Conservation (phyloP, 495 filamentous ascomycete species). For the Xeromyces bisporus region DNA sequence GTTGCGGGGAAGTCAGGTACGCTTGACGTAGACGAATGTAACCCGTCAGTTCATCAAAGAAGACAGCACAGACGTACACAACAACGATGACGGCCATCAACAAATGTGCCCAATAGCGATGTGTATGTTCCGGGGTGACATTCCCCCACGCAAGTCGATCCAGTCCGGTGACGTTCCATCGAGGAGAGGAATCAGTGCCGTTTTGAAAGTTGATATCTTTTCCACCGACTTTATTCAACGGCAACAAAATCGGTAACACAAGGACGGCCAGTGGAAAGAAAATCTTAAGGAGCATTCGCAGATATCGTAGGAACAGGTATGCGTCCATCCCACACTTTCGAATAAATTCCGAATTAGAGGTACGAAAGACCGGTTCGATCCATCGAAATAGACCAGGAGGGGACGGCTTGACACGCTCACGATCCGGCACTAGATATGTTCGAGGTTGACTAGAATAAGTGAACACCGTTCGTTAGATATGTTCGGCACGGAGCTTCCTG, state of each 20-base stretch:
- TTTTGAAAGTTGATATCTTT: conserved; percentile 37
- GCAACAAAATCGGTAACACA: conserved; percentile 72
- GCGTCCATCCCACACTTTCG: conserved; percentile 91
- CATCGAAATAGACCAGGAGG: conserved; percentile 53
- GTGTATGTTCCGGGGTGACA: conserved; percentile 47
- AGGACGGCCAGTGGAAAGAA: conserved; percentile 67
- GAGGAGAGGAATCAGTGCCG: conserved; percentile 17
- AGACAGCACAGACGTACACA: conserved; percentile 69
- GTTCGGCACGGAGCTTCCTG: no score
- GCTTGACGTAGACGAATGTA: conserved; percentile 91
- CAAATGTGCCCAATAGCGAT: conserved; percentile 80
- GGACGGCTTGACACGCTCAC: conserved; percentile 59
- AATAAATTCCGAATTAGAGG: conserved; percentile 74
- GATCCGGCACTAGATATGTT: conserved; percentile 81
- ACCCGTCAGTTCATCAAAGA: conserved; percentile 73
- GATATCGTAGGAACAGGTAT: conserved; percentile 93
- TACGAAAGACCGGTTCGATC: conserved; percentile 54
- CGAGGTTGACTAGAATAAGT: conserved; percentile 49
- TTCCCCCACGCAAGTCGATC: conserved; percentile 87
- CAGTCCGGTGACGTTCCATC: conserved; percentile 45
- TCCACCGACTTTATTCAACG: conserved; percentile 64
- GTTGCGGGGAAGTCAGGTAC: conserved; percentile 88
- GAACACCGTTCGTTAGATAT: neutral
- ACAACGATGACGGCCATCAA: conserved; percentile 67
- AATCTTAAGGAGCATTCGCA: conserved; percentile 84